These are phyloP conservation scores for Raddia distichophylla DNA, from an alignment of 176 grass and related monocot species.

Conservation along the genomic window DNA sequence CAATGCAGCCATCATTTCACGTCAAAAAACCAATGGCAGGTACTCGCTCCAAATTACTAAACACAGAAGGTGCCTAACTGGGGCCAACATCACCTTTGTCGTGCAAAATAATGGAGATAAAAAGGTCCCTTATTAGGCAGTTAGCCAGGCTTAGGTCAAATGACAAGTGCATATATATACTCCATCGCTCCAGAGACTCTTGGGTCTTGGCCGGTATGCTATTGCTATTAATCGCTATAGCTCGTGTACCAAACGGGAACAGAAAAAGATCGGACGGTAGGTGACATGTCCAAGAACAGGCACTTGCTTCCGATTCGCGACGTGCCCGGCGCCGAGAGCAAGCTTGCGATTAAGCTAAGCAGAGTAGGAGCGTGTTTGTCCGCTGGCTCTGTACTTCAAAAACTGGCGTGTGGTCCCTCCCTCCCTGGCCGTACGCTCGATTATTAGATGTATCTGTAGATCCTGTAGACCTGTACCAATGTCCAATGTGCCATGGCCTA, in stretches of 20 bases:
- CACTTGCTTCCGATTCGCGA: background rate
- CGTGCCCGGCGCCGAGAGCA: background rate
- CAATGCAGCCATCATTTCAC: background rate
- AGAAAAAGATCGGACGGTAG: slow-evolving; percentile 24
- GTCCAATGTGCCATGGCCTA: no score
- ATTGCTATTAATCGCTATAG: background rate
- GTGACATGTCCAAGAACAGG: background rate
- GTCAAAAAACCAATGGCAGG: background rate
- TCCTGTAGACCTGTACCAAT: no score
- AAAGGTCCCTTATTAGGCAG: background rate
- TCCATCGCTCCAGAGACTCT: no score
- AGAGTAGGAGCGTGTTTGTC: background rate
- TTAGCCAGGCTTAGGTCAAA: background rate
- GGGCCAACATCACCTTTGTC: background rate
- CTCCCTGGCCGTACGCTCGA: background rate
- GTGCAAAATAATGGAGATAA: slow-evolving; percentile 3
- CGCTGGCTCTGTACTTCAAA: background rate
- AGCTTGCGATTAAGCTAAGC: background rate
- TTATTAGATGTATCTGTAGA: no score
- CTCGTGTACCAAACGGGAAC: slow-evolving; percentile 14
- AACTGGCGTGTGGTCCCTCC: background rate
- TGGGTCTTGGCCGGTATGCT: background rate
- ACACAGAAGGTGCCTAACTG: background rate
- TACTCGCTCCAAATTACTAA: no score
- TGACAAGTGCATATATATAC: background rate